A percentile compares a stretch with the other conserved stretches of the same genome.
Conservation (phyloP, 257 asterid genomes). For the Petunia secreta region DNA sequence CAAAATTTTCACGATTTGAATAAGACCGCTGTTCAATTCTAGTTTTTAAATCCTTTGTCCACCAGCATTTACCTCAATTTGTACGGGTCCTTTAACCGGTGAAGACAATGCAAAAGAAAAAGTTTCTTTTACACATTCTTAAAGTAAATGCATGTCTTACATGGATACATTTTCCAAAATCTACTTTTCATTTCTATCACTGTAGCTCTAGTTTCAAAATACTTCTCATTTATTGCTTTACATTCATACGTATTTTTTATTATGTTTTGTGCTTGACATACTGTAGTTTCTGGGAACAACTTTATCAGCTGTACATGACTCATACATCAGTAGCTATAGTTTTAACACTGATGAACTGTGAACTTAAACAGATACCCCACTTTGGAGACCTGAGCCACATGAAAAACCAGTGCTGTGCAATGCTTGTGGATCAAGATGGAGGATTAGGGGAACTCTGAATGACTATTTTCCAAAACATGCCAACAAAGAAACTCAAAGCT, state of each 20-base stretch:
- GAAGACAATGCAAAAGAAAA: too few relatives aligned
- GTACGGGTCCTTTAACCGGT: too few relatives aligned
- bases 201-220: too few relatives aligned
- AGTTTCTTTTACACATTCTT: too few relatives aligned
- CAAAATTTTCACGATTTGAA: too few relatives aligned
- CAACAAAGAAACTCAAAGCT: background rate
- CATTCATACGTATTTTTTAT: background rate
- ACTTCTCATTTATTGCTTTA: too few relatives aligned
- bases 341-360: background rate
- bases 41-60: too few relatives aligned
- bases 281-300: background rate
- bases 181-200: too few relatives aligned
- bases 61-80: too few relatives aligned
- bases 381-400: conserved; percentile 37
- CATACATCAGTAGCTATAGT: background rate
- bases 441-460: conserved; percentile 26
- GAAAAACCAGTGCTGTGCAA: conserved; percentile 40
- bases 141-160: too few relatives aligned
- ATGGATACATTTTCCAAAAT: too few relatives aligned
- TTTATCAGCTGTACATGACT: background rate
- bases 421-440: conserved; percentile 40
- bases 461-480: conserved; percentile 27
- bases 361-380: conserved; percentile 28
- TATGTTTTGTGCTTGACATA: background rate
- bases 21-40: too few relatives aligned